Evolutionary conservation across 306 rosid species (phyloP).

Genomic region (Clitoria ternatea): DNA sequence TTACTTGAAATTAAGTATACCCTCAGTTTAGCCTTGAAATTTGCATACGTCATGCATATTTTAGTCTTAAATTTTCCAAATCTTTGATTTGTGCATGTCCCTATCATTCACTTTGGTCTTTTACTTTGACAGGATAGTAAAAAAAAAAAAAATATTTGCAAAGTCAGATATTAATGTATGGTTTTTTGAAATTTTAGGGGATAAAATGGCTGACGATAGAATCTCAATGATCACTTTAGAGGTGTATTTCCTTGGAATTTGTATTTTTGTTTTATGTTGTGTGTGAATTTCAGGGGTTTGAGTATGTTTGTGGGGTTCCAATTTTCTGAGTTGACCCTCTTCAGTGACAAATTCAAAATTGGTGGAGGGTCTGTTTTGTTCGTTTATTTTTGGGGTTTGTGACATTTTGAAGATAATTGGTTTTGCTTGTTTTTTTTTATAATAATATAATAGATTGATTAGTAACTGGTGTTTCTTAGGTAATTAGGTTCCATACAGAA

Average conservation of each 20-base stretch:
- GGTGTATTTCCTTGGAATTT: not conserved
- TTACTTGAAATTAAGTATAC: no score
- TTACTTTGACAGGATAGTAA: no score
- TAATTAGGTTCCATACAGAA: not conserved
- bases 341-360: not conserved
- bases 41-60: no score
- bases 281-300: not conserved
- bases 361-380: not conserved
- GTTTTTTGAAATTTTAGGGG: no score
- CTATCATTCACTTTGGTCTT: no score
- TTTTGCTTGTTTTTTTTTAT: not conserved
- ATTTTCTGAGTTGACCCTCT: not conserved
- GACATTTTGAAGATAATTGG: not conserved
- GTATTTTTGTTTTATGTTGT: not conserved
- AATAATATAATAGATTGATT: not conserved
- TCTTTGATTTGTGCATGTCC: no score
- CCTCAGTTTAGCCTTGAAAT: no score
- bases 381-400: not conserved
- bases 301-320: not conserved
- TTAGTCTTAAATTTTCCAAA: no score
- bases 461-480: slow-evolving; percentile 7
- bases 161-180: no score
- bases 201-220: no score
- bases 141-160: no score
- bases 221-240: no score